Conservation (phyloP, 345 rosid genomes). For the Melastoma malabathricum region DNA sequence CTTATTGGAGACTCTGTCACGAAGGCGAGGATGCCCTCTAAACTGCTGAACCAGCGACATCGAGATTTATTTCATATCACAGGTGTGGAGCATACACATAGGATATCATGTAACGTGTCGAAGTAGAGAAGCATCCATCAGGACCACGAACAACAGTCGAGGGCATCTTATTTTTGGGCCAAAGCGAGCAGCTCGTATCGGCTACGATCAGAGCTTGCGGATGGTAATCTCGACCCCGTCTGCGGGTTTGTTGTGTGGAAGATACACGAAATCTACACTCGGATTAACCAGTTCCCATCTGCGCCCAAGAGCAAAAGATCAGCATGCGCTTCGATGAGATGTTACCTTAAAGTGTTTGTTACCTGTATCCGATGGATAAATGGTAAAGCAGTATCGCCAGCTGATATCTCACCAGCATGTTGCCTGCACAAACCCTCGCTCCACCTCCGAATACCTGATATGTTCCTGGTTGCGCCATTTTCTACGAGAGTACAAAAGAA, state of each 20-base stretch:
- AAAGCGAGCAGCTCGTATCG: background rate
- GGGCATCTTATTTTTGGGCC: no score
- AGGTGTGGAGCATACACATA: no score
- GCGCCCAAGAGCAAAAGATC: background rate
- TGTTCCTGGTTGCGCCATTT: constrained; percentile 11
- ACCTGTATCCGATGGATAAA: constrained; percentile 27
- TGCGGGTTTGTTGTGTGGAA: constrained; percentile 13
- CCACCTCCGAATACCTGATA: constrained; percentile 22
- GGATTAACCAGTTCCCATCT: constrained; percentile 26
- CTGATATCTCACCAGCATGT: constrained; percentile 24
- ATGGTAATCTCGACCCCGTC: constrained; percentile 19
- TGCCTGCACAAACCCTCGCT: constrained; percentile 16
- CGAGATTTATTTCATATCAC: no score
- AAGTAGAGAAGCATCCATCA: no score
- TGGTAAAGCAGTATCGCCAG: constrained; percentile 22
- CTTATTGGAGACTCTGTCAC: no score
- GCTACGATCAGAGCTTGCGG: constrained; percentile 4
- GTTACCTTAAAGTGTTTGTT: background rate
- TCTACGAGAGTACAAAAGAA: constrained; percentile 2
- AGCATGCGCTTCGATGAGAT: background rate
- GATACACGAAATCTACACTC: constrained; percentile 13
- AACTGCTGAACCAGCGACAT: no score
- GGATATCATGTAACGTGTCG: no score
- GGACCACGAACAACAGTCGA: no score
- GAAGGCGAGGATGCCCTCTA: no score